Evolutionary conservation across 495 filamentous ascomycete genomes (phyloP).

Genomic region (Daldinia childiae): DNA sequence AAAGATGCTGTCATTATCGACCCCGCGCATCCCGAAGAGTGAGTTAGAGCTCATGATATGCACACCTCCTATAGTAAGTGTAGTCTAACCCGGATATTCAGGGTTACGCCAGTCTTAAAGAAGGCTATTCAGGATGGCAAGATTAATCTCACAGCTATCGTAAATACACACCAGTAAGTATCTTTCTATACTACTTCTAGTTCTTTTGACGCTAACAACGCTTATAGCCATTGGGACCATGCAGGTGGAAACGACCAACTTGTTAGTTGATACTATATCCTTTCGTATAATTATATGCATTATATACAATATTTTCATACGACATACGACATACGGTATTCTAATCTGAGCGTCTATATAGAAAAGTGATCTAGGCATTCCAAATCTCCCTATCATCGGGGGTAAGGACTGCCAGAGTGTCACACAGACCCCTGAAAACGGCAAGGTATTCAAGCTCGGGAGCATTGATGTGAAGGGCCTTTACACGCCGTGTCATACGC

Average conservation of each 20-base stretch:
- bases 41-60: slow-evolving; percentile 43
- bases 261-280: slow-evolving; percentile 53
- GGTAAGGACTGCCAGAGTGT: slow-evolving; percentile 87
- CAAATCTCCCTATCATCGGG: slow-evolving; percentile 77
- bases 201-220: slow-evolving; percentile 8
- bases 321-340: background rate
- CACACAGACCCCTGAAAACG: slow-evolving; percentile 75
- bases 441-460: slow-evolving; percentile 83
- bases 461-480: slow-evolving; percentile 87
- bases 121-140: slow-evolving; percentile 72
- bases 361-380: slow-evolving; percentile 70
- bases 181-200: background rate
- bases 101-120: slow-evolving; percentile 83
- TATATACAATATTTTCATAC: background rate
- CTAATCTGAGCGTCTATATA: slow-evolving; percentile 49
- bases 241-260: slow-evolving; percentile 89
- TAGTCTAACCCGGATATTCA: slow-evolving; percentile 48
- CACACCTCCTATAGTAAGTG: slow-evolving; percentile 4
- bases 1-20: slow-evolving; percentile 95
- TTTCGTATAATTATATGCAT: background rate
- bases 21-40: slow-evolving; percentile 93
- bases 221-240: slow-evolving; percentile 87
- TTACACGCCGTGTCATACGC: slow-evolving; percentile 96
- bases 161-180: slow-evolving; percentile 95
- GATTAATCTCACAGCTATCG: slow-evolving; percentile 86